These are phyloP conservation scores for Achaetomiella virescens DNA, from an alignment of 495 filamentous ascomycete genomes.

Conservation along the genomic window DNA sequence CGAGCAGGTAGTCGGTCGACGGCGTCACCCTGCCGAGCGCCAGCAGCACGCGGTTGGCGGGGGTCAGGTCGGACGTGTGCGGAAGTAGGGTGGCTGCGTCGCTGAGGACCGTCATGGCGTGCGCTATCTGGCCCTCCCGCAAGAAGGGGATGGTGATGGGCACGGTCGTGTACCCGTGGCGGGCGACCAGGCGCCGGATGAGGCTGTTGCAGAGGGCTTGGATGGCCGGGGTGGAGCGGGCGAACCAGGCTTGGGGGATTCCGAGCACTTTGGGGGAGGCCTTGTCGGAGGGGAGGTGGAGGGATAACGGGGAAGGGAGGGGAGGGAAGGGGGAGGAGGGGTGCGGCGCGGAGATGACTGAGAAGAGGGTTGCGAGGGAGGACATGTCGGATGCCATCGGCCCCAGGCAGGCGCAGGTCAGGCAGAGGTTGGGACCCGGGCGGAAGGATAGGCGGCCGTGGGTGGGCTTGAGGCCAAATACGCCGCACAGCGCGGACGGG, in stretches of 20 bases:
- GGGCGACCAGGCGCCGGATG: slow-evolving; percentile 48
- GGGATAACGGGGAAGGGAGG: slow-evolving; percentile 9
- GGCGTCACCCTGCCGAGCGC: slow-evolving; percentile 57
- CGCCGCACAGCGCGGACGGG: slow-evolving; percentile 68
- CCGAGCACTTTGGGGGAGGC: slow-evolving; percentile 47
- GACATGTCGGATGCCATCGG: slow-evolving; percentile 68
- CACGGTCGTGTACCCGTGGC: slow-evolving; percentile 56
- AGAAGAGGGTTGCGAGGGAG: slow-evolving; percentile 67
- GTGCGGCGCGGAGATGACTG: slow-evolving; percentile 64
- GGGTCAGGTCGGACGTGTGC: slow-evolving; percentile 42
- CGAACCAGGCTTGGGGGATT: slow-evolving; percentile 65
- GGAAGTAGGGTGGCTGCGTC: slow-evolving; percentile 51
- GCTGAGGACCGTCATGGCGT: slow-evolving; percentile 71
- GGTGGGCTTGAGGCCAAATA: slow-evolving; percentile 77
- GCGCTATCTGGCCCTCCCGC: slow-evolving; percentile 68
- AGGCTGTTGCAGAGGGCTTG: slow-evolving; percentile 52
- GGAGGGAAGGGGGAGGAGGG: slow-evolving; percentile 49
- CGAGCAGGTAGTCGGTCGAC: slow-evolving; percentile 61
- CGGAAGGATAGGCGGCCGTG: slow-evolving; percentile 62
- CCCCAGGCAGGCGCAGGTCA: slow-evolving; percentile 58
- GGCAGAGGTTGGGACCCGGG: slow-evolving; percentile 54
- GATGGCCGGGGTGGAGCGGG: slow-evolving; percentile 58
- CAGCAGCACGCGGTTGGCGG: slow-evolving; percentile 66
- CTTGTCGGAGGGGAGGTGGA: slow-evolving; percentile 5
- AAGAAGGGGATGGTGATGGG: slow-evolving; percentile 67